A percentile compares a stretch with the other conserved stretches of the same genome.
phyloP scores from a whole-genome alignment of 164 flowering plant genomes.

The Vitis rupestris region DNA sequence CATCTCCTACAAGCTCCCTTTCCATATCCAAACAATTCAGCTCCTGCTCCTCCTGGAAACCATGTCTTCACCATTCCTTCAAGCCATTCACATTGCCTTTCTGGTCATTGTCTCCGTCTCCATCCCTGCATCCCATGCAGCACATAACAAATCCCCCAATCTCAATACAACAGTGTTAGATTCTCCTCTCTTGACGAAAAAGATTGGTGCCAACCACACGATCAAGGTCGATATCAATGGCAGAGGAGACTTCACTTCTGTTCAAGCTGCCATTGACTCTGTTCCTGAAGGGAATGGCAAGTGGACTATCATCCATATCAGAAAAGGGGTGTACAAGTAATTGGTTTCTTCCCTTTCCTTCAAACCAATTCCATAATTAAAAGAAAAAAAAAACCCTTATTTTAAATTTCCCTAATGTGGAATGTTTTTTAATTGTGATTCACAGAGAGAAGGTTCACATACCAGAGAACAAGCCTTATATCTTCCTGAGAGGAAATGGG shows the following conservation, averaged over 20 bases:
- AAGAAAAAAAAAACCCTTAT: too few relatives aligned
- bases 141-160: too few relatives aligned
- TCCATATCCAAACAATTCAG: not conserved
- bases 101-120: constrained; percentile 1
- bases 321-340: constrained; percentile 79
- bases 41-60: not conserved
- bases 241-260: constrained; percentile 63
- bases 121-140: constrained; percentile 2
- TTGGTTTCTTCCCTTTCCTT: not conserved
- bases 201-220: constrained; percentile 55
- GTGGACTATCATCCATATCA: constrained; percentile 77
- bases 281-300: constrained; percentile 65
- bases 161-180: constrained; percentile 30
- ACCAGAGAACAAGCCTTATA: constrained; percentile 66
- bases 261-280: constrained; percentile 78
- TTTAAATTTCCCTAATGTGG: not conserved
- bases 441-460: constrained; percentile 73
- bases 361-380: not conserved
- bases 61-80: not conserved
- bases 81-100: constrained; percentile 1
- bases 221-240: constrained; percentile 71
- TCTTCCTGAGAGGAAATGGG: constrained; percentile 93
- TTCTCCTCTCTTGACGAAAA: constrained; percentile 56
- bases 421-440: not conserved
- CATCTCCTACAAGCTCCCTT: not conserved